Evolutionary conservation across 2,329 filamentous ascomycete species (phyloP), one percentile per base, ranked within the genome.

Genomic region (Cadophora sp.): DNA sequence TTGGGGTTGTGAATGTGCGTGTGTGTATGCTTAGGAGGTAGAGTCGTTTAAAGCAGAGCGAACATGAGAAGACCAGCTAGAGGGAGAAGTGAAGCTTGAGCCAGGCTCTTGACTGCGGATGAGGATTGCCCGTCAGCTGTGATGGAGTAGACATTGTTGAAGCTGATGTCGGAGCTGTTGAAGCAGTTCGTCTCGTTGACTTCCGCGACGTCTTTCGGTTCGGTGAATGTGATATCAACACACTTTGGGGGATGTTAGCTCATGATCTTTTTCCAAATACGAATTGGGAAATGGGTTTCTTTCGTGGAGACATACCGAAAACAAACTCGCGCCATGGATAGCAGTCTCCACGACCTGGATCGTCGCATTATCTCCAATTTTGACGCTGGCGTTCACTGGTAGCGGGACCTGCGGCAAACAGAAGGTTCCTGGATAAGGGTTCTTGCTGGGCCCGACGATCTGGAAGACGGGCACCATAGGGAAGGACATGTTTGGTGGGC

Each of bases 181-280:
- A 91, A 94, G 84, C 95, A 98, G 81, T 97, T 97, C 16, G 87
- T 85, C 67, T 84, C 82, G 77, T 91, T 97, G 72, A 97, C 92
- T 72, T 90, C 65, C 90, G 82, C 83, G 59, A 97, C 88, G 76
- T 97, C 91, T 74, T 88, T 82, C 27, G 92, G 91, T 1, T 94
- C 91, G 58, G 90, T 92, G 74, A 98, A 96, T 56, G 91, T 95
- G 75, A 98, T 96, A 77, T 98, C 95, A 73, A 96, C 94, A 77
- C 96, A 98, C 93, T 97, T 20, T 3, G 36, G 20, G 20, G 20
- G 20, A 24, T 59, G 47, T 63, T 60, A 72, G 56, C 48, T 62
- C 61, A 22, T 68, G 48, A 13, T 33, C 24, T 58, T 47, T 36
- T 41, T 41, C 48, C 14, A 41, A 47, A n/a, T n/a, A n/a, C n/a